phyloP scores from a whole-genome alignment of 1,139 yeast species.

The Protomyces inundatus region DNA sequence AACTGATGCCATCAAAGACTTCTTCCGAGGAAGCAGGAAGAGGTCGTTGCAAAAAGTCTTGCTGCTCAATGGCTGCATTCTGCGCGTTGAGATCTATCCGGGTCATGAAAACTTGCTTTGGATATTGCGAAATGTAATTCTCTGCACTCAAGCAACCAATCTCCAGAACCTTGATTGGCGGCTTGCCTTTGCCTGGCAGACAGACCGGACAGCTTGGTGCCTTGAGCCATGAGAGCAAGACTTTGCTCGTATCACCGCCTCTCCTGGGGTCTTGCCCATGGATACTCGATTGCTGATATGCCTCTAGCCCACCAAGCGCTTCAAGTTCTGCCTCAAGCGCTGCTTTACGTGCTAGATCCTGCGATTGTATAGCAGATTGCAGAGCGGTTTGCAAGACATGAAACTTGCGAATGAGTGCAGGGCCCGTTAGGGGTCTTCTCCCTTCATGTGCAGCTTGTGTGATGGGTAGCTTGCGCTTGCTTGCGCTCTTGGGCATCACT shows the following conservation, averaged over 20 bases:
- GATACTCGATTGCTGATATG: conserved; percentile 70
- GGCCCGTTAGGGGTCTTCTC: conserved; percentile 1
- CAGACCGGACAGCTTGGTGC: background rate
- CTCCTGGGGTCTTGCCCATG: conserved; percentile 71
- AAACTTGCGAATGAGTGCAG: conserved; percentile 37
- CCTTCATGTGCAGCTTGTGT: background rate
- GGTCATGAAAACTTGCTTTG: conserved; percentile 1
- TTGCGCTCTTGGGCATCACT: background rate
- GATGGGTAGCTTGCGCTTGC: background rate
- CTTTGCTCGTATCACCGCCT: conserved; percentile 88
- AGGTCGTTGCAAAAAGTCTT: conserved; percentile 79
- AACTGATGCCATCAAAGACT: conserved; percentile 62
- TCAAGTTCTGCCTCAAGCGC: conserved; percentile 57
- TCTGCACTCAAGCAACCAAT: conserved; percentile 26
- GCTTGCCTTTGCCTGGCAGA: background rate
- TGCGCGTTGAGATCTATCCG: conserved; percentile 79
- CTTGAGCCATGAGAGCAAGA: conserved; percentile 61
- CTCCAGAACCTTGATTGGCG: conserved; percentile 20
- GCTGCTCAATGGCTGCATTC: conserved; percentile 61
- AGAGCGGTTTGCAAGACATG: conserved; percentile 39
- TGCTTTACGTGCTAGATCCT: conserved; percentile 40
- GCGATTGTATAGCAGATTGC: conserved; percentile 27
- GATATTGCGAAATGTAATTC: conserved; percentile 16
- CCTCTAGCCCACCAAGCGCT: conserved; percentile 59
- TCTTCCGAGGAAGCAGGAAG: conserved; percentile 10